Conservation (phyloP, 139 green algal species). For the Chlorella sorokiniana region DNA sequence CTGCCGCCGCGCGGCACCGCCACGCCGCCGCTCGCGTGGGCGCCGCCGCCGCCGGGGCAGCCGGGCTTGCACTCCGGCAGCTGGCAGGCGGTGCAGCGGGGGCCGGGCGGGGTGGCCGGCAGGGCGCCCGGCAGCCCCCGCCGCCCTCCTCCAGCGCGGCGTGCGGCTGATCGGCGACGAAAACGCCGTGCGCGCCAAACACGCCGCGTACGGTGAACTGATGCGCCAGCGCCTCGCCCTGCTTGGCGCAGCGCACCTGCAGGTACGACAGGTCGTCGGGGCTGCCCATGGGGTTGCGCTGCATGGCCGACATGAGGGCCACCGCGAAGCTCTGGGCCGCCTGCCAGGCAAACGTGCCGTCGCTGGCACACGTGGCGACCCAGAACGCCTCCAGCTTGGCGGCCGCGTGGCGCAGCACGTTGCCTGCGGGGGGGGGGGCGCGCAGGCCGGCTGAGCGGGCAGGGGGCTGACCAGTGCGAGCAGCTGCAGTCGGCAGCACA, state of each 20-base stretch:
- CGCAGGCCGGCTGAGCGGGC: background rate
- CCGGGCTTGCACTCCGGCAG: conserved; percentile 27
- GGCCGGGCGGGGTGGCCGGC: background rate
- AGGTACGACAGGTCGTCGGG: conserved; percentile 42
- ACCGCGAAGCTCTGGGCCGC: conserved; percentile 45
- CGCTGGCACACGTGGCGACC: conserved; percentile 23
- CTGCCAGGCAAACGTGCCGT: conserved; percentile 48
- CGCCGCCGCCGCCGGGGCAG: background rate
- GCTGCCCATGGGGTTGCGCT: conserved; percentile 40
- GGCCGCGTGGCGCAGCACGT: conserved; percentile 33
- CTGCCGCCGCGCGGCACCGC: background rate
- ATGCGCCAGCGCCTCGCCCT: conserved; percentile 37
- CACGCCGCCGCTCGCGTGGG: background rate
- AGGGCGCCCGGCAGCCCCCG: background rate
- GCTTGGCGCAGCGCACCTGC: conserved; percentile 41
- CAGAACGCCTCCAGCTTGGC: conserved; percentile 34
- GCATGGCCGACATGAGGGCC: conserved; percentile 37
- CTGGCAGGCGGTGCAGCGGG: conserved; percentile 8
- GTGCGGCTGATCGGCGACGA: background rate
- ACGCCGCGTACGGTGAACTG: conserved; percentile 39
- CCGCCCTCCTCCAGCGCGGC: background rate
- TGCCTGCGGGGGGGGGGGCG: conserved; percentile 13
- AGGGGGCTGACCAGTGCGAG: background rate
- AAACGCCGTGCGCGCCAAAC: conserved; percentile 28
- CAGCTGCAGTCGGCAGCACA: background rate